Evolutionary conservation across 192 early-diverging fungal genomes (phyloP), one percentile per base, ranked within the genome.

Genomic region (Coemansia sp.): DNA sequence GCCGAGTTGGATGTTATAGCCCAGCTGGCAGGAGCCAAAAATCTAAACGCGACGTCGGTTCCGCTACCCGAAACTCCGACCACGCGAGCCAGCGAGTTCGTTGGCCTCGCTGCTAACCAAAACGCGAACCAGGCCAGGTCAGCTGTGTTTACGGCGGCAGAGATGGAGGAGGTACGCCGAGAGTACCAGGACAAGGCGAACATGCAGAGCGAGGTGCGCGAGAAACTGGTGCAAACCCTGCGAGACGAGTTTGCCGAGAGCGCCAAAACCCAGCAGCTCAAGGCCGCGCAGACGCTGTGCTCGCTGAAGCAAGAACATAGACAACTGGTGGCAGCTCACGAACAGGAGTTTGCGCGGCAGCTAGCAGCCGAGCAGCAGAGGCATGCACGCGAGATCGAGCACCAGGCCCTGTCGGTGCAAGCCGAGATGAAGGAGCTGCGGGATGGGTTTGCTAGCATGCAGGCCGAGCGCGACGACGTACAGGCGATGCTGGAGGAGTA

Each of bases 401-500:
- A 39, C 46, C 69, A 62, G 16, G 39, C 37, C 3, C 5, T 45
- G 11, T 53, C 54, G 0, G 19, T 44, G 44, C 27, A 45, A 10
- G 27, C 48, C 2, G 59, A 59, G 42, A 6, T 61, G 19, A 51
- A 40, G 9, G 45, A 59, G 42, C 50, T 73, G 9, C 13, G 35
- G 9, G 36, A 10, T 14, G 57, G 73, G 62, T 14, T 64, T 41
- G 53, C 34, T 4, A 48, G 36, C 1, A 34, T 67, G 31, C 64
- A 19, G 3, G 42, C 65, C 0, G 73, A 75, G 45, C 66, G 70
- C n/a, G 69, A 83, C 16, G 72, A 75, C 61, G 40, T 72, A 6
- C 57, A 68, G 37, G 51, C 36, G 10, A 69, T 83, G 69, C 50
- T 83, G 2, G 75, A 75, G 8, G 75, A 83, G 33, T 72, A 74